Evolutionary conservation across 495 filamentous ascomycete genomes (phyloP).

Genomic region (Viridothelium virens): DNA sequence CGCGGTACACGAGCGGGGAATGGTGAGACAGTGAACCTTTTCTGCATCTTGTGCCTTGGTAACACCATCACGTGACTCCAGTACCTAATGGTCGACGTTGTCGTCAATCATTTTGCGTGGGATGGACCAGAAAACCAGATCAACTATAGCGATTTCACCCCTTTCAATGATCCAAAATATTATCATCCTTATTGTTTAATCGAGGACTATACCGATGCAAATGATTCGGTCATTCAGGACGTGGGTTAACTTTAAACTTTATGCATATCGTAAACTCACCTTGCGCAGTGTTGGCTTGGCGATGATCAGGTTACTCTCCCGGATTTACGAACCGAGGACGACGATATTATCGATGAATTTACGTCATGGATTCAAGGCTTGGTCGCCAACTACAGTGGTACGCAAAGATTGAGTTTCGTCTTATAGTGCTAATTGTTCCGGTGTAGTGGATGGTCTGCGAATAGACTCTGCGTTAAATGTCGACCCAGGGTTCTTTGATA

Average conservation of each 20-base stretch:
- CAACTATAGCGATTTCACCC: slow-evolving; percentile 53
- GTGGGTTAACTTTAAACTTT: background rate
- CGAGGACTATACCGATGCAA: slow-evolving; percentile 48
- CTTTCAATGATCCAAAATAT: slow-evolving; percentile 56
- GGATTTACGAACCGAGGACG: slow-evolving; percentile 57
- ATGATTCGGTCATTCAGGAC: slow-evolving; percentile 19
- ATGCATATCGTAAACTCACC: background rate
- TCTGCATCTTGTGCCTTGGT: slow-evolving; percentile 16
- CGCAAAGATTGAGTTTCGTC: background rate
- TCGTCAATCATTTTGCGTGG: slow-evolving; percentile 66
- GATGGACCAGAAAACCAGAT: slow-evolving; percentile 33
- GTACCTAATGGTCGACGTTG: slow-evolving; percentile 70
- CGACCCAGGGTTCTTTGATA: slow-evolving; percentile 58
- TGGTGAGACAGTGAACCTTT: slow-evolving; percentile 28
- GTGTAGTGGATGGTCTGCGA: slow-evolving; percentile 57
- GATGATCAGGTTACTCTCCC: slow-evolving; percentile 53
- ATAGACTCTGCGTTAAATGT: slow-evolving; percentile 73
- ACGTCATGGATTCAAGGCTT: slow-evolving; percentile 57
- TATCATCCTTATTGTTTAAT: slow-evolving; percentile 62
- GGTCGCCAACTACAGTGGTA: slow-evolving; percentile 55
- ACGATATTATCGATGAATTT: slow-evolving; percentile 50
- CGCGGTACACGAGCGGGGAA: slow-evolving; percentile 53
- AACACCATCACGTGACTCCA: slow-evolving; percentile 18
- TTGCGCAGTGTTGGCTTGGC: slow-evolving; percentile 54
- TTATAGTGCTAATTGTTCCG: background rate